Evolutionary conservation across 2,329 filamentous ascomycete species (phyloP), one percentile per base, ranked within the genome.

Genomic region (Macrophomina tecta): DNA sequence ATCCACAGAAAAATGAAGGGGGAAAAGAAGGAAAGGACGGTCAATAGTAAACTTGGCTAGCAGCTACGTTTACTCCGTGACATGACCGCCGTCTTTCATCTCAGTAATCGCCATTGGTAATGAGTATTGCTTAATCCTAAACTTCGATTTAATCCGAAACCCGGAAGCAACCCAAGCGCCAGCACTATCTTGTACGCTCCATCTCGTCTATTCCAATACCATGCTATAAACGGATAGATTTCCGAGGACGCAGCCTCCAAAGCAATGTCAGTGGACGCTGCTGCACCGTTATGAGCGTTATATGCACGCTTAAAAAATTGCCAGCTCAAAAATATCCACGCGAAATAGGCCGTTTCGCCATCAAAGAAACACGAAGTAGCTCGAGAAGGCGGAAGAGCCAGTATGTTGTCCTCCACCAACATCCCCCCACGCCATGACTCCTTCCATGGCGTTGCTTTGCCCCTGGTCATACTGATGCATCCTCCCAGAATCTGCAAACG

Each of bases 61-160:
- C 16, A 56, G 34, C 18, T 38, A 40, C 8, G n/a, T 32, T 8
- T 16, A 9, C 14, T 14, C 30, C 6, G 48, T 51, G 23, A 51
- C 48, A 30, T 30, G 48, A 23, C 52, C 16, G 32, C 52, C 16
- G 16, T 23, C 12, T 36, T 23, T 38, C 14, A n/a, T 11, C 38
- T 16, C 32, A 38, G 32, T 55, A 18, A 12, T 23, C 52, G 32
- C 28, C 34, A 55, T 28, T 45, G 32, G 36, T 7, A 16, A 58
- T 58, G 36, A 30, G 18, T 58, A 28, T 30, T 16, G 23, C 9
- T 5, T 38, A 45, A 45, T 38, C n/a, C n/a, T 36, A 34, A 16
- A 34, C 7, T 18, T 34, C 30, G 30, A 34, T 45, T 46, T 9
- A 46, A 60, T 60, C 40, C 55, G 55, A 60, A 60, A 60, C 55